Evolutionary conservation across 1,139 yeast genomes (phyloP).

Genomic region (Pichia cactophila): DNA sequence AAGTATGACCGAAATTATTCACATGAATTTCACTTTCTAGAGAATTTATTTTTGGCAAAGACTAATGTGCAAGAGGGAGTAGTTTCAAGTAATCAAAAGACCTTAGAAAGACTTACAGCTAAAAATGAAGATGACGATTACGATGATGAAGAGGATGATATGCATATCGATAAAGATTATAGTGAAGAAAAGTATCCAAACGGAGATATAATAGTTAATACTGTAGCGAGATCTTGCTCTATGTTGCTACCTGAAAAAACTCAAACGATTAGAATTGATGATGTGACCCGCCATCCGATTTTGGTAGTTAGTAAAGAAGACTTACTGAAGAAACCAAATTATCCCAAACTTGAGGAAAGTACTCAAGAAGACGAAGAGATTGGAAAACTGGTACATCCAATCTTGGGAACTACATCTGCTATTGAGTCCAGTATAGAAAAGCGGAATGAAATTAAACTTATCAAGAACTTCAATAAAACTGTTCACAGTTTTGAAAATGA

Average conservation of each 20-base stretch:
- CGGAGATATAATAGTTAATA: not conserved
- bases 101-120: not conserved
- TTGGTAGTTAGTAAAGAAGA: constrained; percentile 11
- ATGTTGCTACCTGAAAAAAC: not conserved
- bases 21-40: constrained; percentile 11
- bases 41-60: not conserved
- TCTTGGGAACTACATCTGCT: constrained; percentile 28
- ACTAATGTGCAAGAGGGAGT: not conserved
- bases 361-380: constrained; percentile 25
- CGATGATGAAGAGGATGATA: constrained; percentile 1
- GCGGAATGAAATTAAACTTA: constrained; percentile 30
- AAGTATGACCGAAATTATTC: not conserved
- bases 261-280: constrained; percentile 5
- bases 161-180: not conserved
- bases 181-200: not conserved
- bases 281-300: not conserved
- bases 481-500: constrained; percentile 85
- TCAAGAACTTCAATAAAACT: constrained; percentile 47
- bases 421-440: constrained; percentile 28
- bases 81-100: too few species aligned
- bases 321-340: constrained; percentile 20
- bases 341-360: constrained; percentile 22
- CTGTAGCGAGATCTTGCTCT: too few species aligned
- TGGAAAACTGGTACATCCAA: constrained; percentile 28
- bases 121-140: not conserved